phyloP scores from a whole-genome alignment of 768 basidiomycete genomes.

The Neoboletus brunneissimus region DNA sequence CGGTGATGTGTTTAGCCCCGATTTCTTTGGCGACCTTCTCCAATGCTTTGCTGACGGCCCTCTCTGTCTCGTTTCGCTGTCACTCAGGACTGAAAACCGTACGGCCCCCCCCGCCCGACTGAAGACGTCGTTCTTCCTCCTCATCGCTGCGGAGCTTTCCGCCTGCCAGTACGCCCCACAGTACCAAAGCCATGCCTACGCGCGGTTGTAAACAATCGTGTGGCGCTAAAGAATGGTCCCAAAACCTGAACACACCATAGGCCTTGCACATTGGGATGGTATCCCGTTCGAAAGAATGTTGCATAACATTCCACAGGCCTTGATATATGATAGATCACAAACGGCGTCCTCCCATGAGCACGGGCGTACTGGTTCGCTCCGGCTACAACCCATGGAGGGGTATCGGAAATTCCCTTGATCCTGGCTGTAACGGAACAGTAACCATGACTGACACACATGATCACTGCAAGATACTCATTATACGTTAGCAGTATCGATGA shows the following conservation, averaged over 20 bases:
- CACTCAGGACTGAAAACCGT: not conserved
- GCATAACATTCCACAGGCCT: conserved; percentile 41
- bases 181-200: not conserved
- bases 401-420: no score
- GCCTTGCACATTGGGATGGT: conserved; percentile 37
- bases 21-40: not conserved
- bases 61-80: not conserved
- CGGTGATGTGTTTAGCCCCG: not conserved
- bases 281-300: conserved; percentile 46
- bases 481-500: no score
- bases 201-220: no score
- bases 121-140: not conserved
- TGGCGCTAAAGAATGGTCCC: no score
- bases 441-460: no score
- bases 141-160: not conserved
- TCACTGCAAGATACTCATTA: no score
- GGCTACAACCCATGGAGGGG: no score
- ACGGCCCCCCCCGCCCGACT: not conserved
- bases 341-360: conserved; percentile 46
- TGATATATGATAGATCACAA: conserved; percentile 58
- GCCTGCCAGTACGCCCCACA: not conserved
- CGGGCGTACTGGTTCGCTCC: conserved; percentile 15
- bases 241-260: not conserved
- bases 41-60: not conserved
- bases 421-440: no score